Conservation (phyloP, 495 filamentous ascomycete species). For the Penicillium macrosclerotiorum region DNA sequence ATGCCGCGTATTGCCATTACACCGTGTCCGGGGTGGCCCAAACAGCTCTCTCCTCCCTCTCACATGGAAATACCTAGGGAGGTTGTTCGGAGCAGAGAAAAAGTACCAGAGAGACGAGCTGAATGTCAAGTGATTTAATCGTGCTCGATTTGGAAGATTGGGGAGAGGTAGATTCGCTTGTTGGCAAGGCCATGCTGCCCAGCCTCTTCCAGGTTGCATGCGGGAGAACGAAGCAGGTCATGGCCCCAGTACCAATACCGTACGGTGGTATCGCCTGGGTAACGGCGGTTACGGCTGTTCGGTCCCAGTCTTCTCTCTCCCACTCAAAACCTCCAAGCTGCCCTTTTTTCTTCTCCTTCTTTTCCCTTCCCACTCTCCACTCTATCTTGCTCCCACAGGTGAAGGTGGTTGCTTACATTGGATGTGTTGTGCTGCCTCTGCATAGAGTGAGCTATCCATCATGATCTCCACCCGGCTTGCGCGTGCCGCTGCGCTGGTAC, state of each 20-base stretch:
- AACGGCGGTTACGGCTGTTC: constrained; percentile 46
- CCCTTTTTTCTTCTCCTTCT: constrained; percentile 41
- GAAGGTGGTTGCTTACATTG: constrained; percentile 45
- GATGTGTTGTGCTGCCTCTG: constrained; percentile 30
- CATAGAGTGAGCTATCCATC: constrained; percentile 39
- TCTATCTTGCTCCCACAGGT: constrained; percentile 37
- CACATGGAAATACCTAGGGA: neutral
- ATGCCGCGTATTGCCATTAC: constrained; percentile 30
- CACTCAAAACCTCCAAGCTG: constrained; percentile 45
- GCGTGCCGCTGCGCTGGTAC: constrained; percentile 58
- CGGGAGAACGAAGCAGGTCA: constrained; percentile 15
- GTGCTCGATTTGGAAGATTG: no score
- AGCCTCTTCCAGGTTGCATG: constrained; percentile 21
- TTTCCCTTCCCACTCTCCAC: constrained; percentile 36
- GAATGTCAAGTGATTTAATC: neutral
- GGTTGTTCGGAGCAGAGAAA: no score
- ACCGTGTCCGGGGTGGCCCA: neutral
- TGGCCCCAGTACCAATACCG: constrained; percentile 27
- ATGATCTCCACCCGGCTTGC: constrained; percentile 57
- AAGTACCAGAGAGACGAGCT: neutral
- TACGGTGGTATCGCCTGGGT: constrained; percentile 32
- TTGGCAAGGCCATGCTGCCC: constrained; percentile 2
- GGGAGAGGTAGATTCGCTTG: no score
- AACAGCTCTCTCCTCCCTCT: neutral
- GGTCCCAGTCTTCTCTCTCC: constrained; percentile 43